Conservation (phyloP, 768 basidiomycete species). For the Leccinellum luteum region DNA sequence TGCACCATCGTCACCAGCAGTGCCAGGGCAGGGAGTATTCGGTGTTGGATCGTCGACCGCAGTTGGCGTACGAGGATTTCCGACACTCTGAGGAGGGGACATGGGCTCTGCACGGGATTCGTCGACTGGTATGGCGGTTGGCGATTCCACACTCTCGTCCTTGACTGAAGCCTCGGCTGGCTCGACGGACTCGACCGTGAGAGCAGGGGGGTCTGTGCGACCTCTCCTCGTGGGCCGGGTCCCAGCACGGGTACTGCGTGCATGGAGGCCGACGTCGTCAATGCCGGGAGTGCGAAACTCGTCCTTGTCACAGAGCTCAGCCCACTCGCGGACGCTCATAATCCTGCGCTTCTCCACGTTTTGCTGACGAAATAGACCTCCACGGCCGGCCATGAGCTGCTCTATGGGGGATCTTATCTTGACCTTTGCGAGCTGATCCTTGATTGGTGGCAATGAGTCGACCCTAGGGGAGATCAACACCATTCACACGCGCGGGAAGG, state of each 20-base stretch:
- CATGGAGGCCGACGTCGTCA: slow-evolving; percentile 60
- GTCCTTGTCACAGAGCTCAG: slow-evolving; percentile 67
- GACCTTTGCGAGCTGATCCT: slow-evolving; percentile 66
- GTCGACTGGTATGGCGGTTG: slow-evolving; percentile 3
- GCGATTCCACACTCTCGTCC: slow-evolving; percentile 39
- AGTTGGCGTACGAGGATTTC: slow-evolving; percentile 20
- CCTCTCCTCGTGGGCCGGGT: slow-evolving; percentile 37
- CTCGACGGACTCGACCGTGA: slow-evolving; percentile 43
- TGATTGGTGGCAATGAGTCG: slow-evolving; percentile 67
- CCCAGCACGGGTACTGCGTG: slow-evolving; percentile 37
- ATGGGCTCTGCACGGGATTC: slow-evolving; percentile 13
- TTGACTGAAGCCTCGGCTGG: slow-evolving; percentile 42
- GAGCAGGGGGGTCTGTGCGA: slow-evolving; percentile 41
- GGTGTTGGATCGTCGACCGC: slow-evolving; percentile 5
- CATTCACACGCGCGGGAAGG: slow-evolving; percentile 13
- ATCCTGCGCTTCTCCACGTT: slow-evolving; percentile 85
- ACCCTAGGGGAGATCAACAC: slow-evolving; percentile 47
- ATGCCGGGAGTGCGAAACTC: slow-evolving; percentile 74
- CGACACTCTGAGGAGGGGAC: slow-evolving; percentile 30
- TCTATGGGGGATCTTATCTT: slow-evolving; percentile 90
- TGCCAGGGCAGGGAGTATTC: slow-evolving; percentile 1
- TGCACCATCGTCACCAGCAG: slow-evolving; percentile 12
- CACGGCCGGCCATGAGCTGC: slow-evolving; percentile 85
- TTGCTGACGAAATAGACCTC: slow-evolving; percentile 85
- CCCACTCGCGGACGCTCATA: slow-evolving; percentile 88